Conservation (phyloP, 2,329 filamentous ascomycete genomes). For the Aspergillus ibericus region DNA sequence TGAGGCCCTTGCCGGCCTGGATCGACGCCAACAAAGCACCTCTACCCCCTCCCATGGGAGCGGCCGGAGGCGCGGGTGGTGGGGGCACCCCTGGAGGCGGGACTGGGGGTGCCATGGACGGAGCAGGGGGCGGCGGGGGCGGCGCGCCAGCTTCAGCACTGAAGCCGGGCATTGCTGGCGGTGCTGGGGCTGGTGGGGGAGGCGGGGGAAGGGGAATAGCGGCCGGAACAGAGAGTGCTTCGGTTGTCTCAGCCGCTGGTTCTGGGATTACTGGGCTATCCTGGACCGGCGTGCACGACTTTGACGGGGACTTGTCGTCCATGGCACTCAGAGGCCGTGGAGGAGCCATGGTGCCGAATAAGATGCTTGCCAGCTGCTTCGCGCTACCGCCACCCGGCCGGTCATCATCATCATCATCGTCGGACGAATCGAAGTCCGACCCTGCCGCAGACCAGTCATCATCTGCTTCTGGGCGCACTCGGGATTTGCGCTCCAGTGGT, state of each 20-base stretch:
- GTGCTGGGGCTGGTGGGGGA: slow-evolving; percentile 38
- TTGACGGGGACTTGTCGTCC: slow-evolving; percentile 64
- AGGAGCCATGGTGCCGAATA: slow-evolving; percentile 96
- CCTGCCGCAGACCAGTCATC: slow-evolving; percentile 83
- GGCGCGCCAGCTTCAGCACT: slow-evolving; percentile 34
- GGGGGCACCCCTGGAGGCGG: slow-evolving; percentile 33
- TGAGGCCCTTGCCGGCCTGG: slow-evolving; percentile 72
- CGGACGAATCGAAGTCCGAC: slow-evolving; percentile 71
- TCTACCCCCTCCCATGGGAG: slow-evolving; percentile 44
- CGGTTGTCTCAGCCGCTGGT: slow-evolving; percentile 29
- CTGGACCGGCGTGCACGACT: slow-evolving; percentile 47
- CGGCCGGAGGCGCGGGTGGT: slow-evolving; percentile 39
- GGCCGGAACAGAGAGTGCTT: slow-evolving; percentile 27
- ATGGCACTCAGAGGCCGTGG: slow-evolving; percentile 83
- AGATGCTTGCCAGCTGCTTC: slow-evolving; percentile 87
- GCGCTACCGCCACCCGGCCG: slow-evolving; percentile 78
- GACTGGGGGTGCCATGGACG: slow-evolving; percentile 32
- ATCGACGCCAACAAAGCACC: slow-evolving; percentile 78
- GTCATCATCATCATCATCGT: slow-evolving; percentile 72
- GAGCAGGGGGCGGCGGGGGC: slow-evolving; percentile 33
- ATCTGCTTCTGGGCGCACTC: slow-evolving; percentile 59
- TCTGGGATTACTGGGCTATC: slow-evolving; percentile 36
- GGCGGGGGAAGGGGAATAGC: slow-evolving; percentile 36
- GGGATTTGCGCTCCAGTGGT: slow-evolving; percentile 50
- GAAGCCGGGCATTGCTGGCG: slow-evolving; percentile 13